Base-by-base conservation (phyloP, 306 rosid genomes). In the Begonia peltatifolia region DNA sequence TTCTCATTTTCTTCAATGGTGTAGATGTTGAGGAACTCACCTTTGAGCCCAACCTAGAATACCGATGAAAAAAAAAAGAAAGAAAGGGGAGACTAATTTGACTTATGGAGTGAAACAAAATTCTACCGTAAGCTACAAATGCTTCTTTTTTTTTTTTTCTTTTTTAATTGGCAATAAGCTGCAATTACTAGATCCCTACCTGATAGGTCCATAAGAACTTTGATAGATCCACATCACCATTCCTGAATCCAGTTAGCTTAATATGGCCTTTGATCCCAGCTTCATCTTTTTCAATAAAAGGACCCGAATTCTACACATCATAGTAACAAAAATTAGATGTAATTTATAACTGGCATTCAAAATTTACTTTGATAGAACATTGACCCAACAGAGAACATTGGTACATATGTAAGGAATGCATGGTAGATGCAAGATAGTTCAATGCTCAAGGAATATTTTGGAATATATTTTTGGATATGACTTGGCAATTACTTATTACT, bases 251-350 rank as follows among this genome's bases (percentile, higher is more conserved):
- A 42, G 84, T 78, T 57, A 89, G 80, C 76, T 80, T 78, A 56
- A 78, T 58, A 65, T 74, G 50, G 48, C 95, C 95, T 76, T 76
- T 76, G 54, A 89, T 77, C 20, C 95, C 97, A 0, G 81, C 97
- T 70, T 93, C 95, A 76, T 89, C 97, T 67, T 68, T 89, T 80
- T 89, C 97, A 48, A 89, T 60, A 65, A 72, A 85, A 66, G 94
- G 90, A 47, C 97, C 97, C 62, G 87, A 82, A 56, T 89, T 89
- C 97, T 89, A 80, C 17, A 51, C 50, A 61, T 66, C 54, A 55
- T 66, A 51, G 61, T 47, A 50, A 62, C 53, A 52, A 49, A 65
- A 46, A 78, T 14, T 48, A 49, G 23, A 62, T 4, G 9, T 36
- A 23, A 30, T 47, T 49, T 60, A 30, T 30, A 30, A 30, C 38